Percentiles rank a stretch among this genome's conserved stretches.
These are phyloP conservation scores for Solanum ahanhuiri DNA, from an alignment of 257 asterid genomes.

Conservation along the genomic window DNA sequence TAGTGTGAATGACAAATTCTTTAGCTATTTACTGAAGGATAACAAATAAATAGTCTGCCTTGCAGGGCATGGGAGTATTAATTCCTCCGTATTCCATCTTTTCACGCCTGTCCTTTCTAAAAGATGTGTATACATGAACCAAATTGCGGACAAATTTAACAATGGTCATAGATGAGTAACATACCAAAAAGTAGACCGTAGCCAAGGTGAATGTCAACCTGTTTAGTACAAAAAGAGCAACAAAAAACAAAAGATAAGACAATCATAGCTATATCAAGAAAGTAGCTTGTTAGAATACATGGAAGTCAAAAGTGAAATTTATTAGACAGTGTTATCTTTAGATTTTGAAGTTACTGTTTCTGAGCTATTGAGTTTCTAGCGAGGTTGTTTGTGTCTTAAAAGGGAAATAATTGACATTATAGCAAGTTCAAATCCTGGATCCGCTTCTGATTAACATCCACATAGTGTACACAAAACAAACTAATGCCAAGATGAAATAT, in stretches of 20 bases:
- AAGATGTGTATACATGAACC: neutral
- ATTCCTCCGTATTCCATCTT: neutral
- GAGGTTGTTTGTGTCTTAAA: neutral
- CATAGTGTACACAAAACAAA: neutral
- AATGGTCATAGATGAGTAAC: slow-evolving; percentile 18
- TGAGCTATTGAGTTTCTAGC: neutral
- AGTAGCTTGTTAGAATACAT: neutral
- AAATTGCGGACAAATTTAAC: neutral
- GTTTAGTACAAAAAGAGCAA: slow-evolving; percentile 24
- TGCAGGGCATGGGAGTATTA: neutral
- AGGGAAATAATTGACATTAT: neutral
- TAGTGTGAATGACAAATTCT: neutral
- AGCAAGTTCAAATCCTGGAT: neutral
- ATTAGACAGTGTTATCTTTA: neutral
- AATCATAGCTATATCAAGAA: neutral
- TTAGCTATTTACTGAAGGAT: neutral
- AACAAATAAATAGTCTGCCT: neutral
- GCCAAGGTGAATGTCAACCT: slow-evolving; percentile 90
- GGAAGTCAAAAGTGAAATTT: neutral
- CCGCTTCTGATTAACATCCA: neutral
- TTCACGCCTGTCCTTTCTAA: neutral
- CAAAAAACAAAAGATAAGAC: neutral
- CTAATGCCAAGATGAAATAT: neutral
- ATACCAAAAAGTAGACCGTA: slow-evolving; percentile 80
- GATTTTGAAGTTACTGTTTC: neutral